Base-by-base conservation (phyloP, 2,329 filamentous ascomycete genomes). In the Fusarium kyushuense region DNA sequence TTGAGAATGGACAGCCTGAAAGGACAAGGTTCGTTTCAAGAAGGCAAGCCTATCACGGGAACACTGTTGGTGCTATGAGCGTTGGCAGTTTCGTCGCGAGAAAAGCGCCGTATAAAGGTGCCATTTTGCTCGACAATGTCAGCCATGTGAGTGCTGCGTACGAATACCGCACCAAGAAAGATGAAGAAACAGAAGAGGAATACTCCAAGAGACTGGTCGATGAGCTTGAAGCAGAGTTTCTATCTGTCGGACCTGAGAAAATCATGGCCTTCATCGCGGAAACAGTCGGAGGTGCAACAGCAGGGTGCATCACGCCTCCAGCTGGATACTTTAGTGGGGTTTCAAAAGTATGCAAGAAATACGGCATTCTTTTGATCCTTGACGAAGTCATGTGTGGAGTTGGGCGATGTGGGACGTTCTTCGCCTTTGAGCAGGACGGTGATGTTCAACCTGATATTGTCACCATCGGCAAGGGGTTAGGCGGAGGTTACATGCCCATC, bases 331-430 rank as follows among this genome's bases (percentile, higher is more conserved):
- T 94, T 49, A 79, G 82, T 51, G 90, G 89, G 1, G 87, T 95
- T 77, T 86, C 86, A 71, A 79, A 81, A 3, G 81, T 96, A 2
- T 96, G 92, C 75, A 84, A 90, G 53, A 87, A 86, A 63, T 83
- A 95, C 72, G 92, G 90, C 1, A 88, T 90, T 0, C 84, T 96
- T 0, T 81, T 96, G n/a, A 90, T 95, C 45, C 79, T 95, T 0
- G 93, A 96, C 72, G 92, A 95, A 52, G 84, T 93, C 43, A 92
- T 94, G 90, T 90, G 86, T 47, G 89, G 89, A 3, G 85, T 86
- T 76, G 89, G 89, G 2, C 80, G 88, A 2, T 84, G 83, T 0
- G 89, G 88, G 0, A 83, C 80, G 6, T 76, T 90, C 67, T 85
- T 92, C 77, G 86, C 87, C 2, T 92, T 87, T 84, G 82, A 90